Percentiles rank a stretch among this genome's conserved stretches.
These are phyloP conservation scores for Trypanosoma boissoni DNA, from an alignment of 208 protist species.

Conservation along the genomic window DNA sequence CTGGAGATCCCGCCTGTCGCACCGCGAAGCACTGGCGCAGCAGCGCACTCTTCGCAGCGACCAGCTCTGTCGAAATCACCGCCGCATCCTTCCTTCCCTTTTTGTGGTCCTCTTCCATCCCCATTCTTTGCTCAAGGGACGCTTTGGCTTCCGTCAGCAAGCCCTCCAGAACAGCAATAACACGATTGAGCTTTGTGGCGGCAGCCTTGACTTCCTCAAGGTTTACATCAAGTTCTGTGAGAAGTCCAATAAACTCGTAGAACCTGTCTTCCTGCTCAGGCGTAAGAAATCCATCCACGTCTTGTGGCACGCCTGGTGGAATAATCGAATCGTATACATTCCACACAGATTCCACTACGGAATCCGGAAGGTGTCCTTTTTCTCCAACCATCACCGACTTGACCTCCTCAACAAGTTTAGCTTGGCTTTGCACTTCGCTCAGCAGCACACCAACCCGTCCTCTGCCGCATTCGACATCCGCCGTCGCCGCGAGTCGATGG, in stretches of 20 bases:
- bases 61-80: slow-evolving; percentile 24
- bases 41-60: slow-evolving; percentile 37
- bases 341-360: slow-evolving; percentile 68
- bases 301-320: slow-evolving; percentile 29
- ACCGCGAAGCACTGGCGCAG: slow-evolving; percentile 52
- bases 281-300: slow-evolving; percentile 30
- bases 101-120: slow-evolving; percentile 7
- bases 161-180: slow-evolving; percentile 9
- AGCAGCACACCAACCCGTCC: background rate
- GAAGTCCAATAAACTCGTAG: slow-evolving; percentile 49
- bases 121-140: too few relatives aligned
- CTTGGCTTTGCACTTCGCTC: slow-evolving; percentile 12
- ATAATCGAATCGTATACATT: slow-evolving; percentile 63
- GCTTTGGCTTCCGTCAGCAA: slow-evolving; percentile 5
- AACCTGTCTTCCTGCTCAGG: slow-evolving; percentile 31
- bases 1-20: slow-evolving; percentile 47
- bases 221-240: slow-evolving; percentile 61
- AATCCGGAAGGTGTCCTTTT: slow-evolving; percentile 40
- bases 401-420: slow-evolving; percentile 24
- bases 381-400: slow-evolving; percentile 40
- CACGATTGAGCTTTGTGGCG: slow-evolving; percentile 24
- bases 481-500: too few relatives aligned
- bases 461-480: too few relatives aligned
- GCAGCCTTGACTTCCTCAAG: slow-evolving; percentile 35
- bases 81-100: slow-evolving; percentile 7